A percentile compares a stretch with the other conserved stretches of the same genome.
phyloP scores from a whole-genome alignment of 352 stramenopile species.

The Phytopythium oedochilum region DNA sequence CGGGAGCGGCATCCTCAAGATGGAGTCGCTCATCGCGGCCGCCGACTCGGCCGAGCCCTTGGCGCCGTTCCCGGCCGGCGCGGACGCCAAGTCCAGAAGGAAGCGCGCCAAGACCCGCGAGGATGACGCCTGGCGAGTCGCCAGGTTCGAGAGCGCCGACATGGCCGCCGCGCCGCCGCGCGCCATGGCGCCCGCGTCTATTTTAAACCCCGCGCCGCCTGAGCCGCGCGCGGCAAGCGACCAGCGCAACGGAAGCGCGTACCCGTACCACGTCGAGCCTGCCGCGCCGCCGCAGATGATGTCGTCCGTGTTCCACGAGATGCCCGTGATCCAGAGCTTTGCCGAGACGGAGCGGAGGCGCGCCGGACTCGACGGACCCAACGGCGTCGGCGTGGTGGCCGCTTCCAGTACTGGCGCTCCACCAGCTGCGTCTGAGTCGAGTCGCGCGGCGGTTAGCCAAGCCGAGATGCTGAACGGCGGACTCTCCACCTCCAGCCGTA shows the following conservation, averaged over 20 bases:
- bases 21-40: constrained; percentile 41
- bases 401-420: not conserved
- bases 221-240: constrained; percentile 11
- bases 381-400: not conserved
- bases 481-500: constrained; percentile 13
- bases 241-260: not conserved
- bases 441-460: constrained; percentile 8
- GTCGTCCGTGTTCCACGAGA: constrained; percentile 50
- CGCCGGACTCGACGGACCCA: not conserved
- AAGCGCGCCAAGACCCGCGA: constrained; percentile 6
- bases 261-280: not conserved
- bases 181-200: constrained; percentile 3
- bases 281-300: not conserved
- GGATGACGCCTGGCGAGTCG: not conserved
- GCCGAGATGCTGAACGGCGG: constrained; percentile 15
- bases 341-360: constrained; percentile 37
- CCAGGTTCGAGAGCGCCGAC: not conserved
- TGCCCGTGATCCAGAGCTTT: constrained; percentile 60
- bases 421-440: not conserved
- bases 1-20: constrained; percentile 34
- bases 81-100: constrained; percentile 25
- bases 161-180: constrained; percentile 10
- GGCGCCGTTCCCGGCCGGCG: not conserved
- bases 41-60: constrained; percentile 13
- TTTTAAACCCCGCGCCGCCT: constrained; percentile 4